Evolutionary conservation across 257 asterid genomes (phyloP).

Genomic region (Leptodermis oblonga): DNA sequence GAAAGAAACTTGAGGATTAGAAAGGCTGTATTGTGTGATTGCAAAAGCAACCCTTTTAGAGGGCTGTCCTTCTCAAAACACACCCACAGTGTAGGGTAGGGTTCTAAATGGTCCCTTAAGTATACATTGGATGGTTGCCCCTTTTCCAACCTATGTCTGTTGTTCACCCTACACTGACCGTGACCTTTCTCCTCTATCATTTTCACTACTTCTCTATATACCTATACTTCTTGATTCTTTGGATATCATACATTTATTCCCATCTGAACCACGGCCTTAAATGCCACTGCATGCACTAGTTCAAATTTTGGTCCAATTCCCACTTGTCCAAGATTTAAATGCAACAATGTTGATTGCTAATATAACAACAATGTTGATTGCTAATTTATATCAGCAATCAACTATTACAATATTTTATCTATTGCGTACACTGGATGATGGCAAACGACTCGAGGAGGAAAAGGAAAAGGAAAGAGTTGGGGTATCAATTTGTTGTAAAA

Average conservation of each 20-base stretch:
- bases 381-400: no score
- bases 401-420: no score
- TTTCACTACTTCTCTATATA: no score
- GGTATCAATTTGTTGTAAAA: no score
- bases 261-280: conserved; percentile 30
- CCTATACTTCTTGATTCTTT: conserved; percentile 34
- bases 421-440: no score
- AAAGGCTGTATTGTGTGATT: conserved; percentile 34
- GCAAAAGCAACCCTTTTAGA: conserved; percentile 23
- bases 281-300: neutral
- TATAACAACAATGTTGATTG: no score
- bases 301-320: conserved; percentile 23
- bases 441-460: no score
- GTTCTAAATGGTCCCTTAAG: conserved; percentile 42
- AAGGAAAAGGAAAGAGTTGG: no score
- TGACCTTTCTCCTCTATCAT: conserved; percentile 18
- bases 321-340: conserved; percentile 25
- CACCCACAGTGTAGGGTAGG: conserved; percentile 12
- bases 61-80: conserved; percentile 28
- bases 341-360: conserved; percentile 16
- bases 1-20: conserved; percentile 29
- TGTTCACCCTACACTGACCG: conserved; percentile 61
- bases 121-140: conserved; percentile 32
- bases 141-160: conserved; percentile 45
- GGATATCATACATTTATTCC: conserved; percentile 33